phyloP scores from a whole-genome alignment of 2,329 filamentous ascomycete species.

The Proliferodiscus dingleyae region DNA sequence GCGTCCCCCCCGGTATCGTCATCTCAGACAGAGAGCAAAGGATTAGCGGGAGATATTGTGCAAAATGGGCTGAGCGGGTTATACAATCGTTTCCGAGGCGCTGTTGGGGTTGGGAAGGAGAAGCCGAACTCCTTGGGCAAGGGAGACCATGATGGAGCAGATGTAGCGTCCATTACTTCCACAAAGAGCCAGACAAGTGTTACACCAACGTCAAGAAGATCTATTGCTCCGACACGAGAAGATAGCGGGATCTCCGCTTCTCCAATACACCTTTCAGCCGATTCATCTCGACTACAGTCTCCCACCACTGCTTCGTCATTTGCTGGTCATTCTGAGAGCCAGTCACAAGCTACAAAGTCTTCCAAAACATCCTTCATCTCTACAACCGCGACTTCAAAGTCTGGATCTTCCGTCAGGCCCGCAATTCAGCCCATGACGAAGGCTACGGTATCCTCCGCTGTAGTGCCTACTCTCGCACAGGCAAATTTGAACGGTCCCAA shows the following conservation, averaged over 20 bases:
- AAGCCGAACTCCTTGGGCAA: constrained; percentile 33
- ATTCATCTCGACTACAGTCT: constrained; percentile 30
- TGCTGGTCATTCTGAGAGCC: constrained; percentile 25
- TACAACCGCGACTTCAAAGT: constrained; percentile 27
- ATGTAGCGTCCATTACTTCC: constrained; percentile 38
- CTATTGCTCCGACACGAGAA: constrained; percentile 38
- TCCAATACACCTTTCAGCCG: constrained; percentile 23
- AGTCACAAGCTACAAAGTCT: constrained; percentile 29
- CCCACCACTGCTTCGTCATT: constrained; percentile 27
- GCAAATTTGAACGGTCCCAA: constrained; percentile 45
- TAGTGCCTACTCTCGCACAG: constrained; percentile 42
- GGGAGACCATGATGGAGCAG: constrained; percentile 40
- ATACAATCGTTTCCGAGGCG: constrained; percentile 79
- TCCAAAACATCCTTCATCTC: constrained; percentile 28
- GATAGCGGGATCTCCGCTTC: constrained; percentile 36
- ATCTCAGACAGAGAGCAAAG: constrained; percentile 60
- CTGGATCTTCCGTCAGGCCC: constrained; percentile 22
- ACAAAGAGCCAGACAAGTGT: constrained; percentile 39
- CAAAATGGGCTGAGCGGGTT: constrained; percentile 85
- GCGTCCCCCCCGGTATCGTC: constrained; percentile 61
- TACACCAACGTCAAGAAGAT: constrained; percentile 39
- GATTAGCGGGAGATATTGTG: constrained; percentile 65
- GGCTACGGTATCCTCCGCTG: constrained; percentile 26
- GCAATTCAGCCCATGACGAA: constrained; percentile 30
- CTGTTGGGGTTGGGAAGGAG: constrained; percentile 66